Evolutionary conservation across 371 early-diverging fungal species (phyloP).

Genomic region (Mortierella sp.): DNA sequence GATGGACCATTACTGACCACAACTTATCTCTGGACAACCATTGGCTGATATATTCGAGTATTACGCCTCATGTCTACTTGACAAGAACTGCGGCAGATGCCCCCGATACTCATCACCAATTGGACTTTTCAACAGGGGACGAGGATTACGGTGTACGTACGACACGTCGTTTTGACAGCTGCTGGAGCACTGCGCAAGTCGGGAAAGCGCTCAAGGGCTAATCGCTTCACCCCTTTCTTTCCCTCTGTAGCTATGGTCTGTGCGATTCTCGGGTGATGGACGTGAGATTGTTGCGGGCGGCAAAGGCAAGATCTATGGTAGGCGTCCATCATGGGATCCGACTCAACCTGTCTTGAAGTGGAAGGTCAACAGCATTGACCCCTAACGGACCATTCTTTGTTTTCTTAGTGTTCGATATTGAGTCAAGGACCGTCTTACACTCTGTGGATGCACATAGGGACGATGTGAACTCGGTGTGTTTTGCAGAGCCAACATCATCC

Average conservation of each 20-base stretch:
- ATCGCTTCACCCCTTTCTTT: not conserved
- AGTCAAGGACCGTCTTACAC: conserved; percentile 60
- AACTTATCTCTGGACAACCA: conserved; percentile 60
- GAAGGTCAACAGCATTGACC: not conserved
- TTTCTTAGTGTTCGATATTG: conserved; percentile 68
- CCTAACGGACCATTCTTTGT: not conserved
- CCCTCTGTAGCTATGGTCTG: conserved; percentile 67
- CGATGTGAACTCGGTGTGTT: conserved; percentile 74
- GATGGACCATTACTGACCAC: conserved; percentile 70
- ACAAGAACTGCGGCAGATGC: conserved; percentile 60
- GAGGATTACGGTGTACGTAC: conserved; percentile 49
- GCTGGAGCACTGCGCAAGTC: not conserved
- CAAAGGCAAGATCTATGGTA: conserved; percentile 60
- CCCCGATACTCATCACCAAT: conserved; percentile 43
- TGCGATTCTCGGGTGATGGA: conserved; percentile 71
- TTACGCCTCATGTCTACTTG: conserved; percentile 67
- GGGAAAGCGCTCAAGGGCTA: not conserved
- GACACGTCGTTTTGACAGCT: not conserved
- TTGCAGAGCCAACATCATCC: conserved; percentile 68
- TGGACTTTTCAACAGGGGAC: conserved; percentile 57
- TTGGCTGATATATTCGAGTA: conserved; percentile 70
- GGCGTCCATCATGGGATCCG: not conserved
- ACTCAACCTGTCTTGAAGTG: not conserved
- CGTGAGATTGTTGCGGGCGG: conserved; percentile 73
- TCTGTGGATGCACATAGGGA: conserved; percentile 61